These are phyloP conservation scores for Epichloe sibirici DNA, from an alignment of 2,329 filamentous ascomycete species.

Conservation along the genomic window DNA sequence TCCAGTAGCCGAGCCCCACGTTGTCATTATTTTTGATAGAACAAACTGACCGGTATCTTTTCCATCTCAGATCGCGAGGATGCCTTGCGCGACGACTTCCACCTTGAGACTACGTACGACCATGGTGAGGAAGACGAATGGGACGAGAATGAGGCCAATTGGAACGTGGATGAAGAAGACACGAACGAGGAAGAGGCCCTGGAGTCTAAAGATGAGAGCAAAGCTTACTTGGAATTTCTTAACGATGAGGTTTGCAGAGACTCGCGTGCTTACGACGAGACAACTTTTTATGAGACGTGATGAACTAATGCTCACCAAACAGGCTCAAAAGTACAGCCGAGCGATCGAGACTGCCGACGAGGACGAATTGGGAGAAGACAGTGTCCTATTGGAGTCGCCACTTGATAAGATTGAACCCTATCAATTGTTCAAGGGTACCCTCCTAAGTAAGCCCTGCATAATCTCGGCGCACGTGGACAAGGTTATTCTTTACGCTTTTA, in stretches of 20 bases:
- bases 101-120: constrained; percentile 50
- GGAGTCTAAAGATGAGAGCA: constrained; percentile 79
- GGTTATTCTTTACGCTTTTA: background rate
- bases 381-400: constrained; percentile 82
- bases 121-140: constrained; percentile 69
- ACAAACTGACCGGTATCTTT: background rate
- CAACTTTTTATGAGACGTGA: no score
- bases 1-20: no score
- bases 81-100: constrained; percentile 78
- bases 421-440: constrained; percentile 67
- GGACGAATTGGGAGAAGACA: constrained; percentile 86
- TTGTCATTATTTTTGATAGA: background rate
- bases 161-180: constrained; percentile 64
- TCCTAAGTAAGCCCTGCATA: constrained; percentile 56
- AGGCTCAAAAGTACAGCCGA: constrained; percentile 75
- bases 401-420: constrained; percentile 95
- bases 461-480: background rate
- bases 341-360: constrained; percentile 59
- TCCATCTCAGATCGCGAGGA: constrained; percentile 65
- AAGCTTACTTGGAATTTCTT: constrained; percentile 89
- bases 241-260: constrained; percentile 63
- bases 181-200: constrained; percentile 50
- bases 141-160: constrained; percentile 70
- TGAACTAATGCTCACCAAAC: background rate
- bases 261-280: background rate